Conservation (phyloP, 1,284 basidiomycete genomes). For the Vanrija sp. region DNA sequence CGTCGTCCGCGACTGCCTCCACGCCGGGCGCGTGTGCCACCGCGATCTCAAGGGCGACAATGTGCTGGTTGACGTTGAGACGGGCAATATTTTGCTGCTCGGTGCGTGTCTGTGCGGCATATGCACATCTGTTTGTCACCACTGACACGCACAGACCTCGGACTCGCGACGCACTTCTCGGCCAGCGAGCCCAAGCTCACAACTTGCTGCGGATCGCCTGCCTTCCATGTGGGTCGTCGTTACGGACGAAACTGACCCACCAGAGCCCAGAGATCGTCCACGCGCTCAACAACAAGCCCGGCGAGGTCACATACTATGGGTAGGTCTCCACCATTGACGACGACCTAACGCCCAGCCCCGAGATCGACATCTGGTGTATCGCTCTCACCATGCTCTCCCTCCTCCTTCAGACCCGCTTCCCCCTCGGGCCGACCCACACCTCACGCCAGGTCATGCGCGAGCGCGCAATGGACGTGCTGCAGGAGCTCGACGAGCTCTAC, state of each 20-base stretch:
- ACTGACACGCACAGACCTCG: slow-evolving; percentile 49
- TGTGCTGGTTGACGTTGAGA: slow-evolving; percentile 41
- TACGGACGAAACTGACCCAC: slow-evolving; percentile 1
- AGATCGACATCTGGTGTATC: slow-evolving; percentile 58
- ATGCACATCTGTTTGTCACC: background rate
- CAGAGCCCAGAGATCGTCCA: slow-evolving; percentile 56
- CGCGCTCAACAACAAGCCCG: slow-evolving; percentile 52
- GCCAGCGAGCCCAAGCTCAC: slow-evolving; percentile 55
- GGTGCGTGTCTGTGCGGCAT: slow-evolving; percentile 23
- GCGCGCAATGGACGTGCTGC: slow-evolving; percentile 50
- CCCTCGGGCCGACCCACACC: slow-evolving; percentile 54
- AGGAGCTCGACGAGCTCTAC: slow-evolving; percentile 47
- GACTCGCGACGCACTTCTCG: slow-evolving; percentile 57
- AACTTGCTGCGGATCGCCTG: slow-evolving; percentile 56
- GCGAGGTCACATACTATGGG: slow-evolving; percentile 52
- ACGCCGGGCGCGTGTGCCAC: slow-evolving; percentile 55
- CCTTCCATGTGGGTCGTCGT: slow-evolving; percentile 47
- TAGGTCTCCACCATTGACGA: slow-evolving; percentile 15
- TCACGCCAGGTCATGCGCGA: slow-evolving; percentile 51
- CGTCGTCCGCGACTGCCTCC: slow-evolving; percentile 54
- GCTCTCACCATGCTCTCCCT: slow-evolving; percentile 55
- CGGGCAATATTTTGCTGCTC: slow-evolving; percentile 50
- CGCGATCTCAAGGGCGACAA: slow-evolving; percentile 56
- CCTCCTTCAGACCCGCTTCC: slow-evolving; percentile 53
- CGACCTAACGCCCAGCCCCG: slow-evolving; percentile 49